Conservation (phyloP, 2,329 filamentous ascomycete species). For the Aureobasidium sp. region DNA sequence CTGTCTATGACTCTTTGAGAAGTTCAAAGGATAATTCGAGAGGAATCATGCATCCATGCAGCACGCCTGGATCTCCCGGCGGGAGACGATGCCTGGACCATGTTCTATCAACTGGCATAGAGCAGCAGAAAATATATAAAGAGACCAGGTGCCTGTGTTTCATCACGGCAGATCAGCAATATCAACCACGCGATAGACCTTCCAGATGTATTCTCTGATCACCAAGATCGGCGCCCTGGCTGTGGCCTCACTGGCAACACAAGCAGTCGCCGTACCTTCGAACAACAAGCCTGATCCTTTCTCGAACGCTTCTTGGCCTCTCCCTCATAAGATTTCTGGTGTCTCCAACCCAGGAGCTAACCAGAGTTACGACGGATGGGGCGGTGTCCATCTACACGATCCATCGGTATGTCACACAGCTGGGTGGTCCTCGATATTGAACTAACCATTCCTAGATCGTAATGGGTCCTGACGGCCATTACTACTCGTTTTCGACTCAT, state of each 20-base stretch:
- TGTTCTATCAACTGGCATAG: background rate
- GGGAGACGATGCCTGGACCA: background rate
- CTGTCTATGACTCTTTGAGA: background rate
- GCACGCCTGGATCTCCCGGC: background rate
- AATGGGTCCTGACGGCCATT: constrained; percentile 38
- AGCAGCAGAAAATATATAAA: background rate
- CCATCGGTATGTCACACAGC: constrained; percentile 25
- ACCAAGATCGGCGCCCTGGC: background rate
- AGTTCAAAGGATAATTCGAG: background rate
- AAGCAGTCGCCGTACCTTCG: background rate
- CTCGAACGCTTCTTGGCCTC: constrained; percentile 12
- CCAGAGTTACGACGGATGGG: constrained; percentile 8
- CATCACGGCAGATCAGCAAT: constrained; percentile 4
- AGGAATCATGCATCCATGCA: background rate
- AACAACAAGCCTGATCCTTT: background rate
- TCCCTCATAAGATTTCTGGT: constrained; percentile 10
- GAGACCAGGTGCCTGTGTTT: background rate
- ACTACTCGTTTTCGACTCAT: constrained; percentile 46
- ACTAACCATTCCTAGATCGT: constrained; percentile 25
- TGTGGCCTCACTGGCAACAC: background rate
- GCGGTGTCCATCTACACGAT: constrained; percentile 32
- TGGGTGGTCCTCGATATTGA: background rate
- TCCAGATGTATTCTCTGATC: background rate
- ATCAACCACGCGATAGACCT: background rate
- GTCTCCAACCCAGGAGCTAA: constrained; percentile 8